phyloP scores from a whole-genome alignment of 2,329 filamentous ascomycete genomes.

The Beauveria pseudobassiana region DNA sequence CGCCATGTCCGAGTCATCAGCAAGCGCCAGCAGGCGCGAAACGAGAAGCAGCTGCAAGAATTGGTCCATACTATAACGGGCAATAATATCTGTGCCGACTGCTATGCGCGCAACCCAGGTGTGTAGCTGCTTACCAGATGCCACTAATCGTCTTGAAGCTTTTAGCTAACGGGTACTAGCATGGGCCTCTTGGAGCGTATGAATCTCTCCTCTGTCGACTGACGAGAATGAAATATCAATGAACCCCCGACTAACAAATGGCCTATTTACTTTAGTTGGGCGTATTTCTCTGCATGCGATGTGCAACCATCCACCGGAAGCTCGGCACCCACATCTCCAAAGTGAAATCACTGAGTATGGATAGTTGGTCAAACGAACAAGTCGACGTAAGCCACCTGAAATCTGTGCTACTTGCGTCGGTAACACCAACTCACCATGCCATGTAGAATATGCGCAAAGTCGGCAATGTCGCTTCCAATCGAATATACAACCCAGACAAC shows the following conservation, averaged over 20 bases:
- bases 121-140: constrained; percentile 23
- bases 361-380: constrained; percentile 92
- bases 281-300: constrained; percentile 96
- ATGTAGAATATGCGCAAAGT: constrained; percentile 84
- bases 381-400: constrained; percentile 64
- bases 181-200: constrained; percentile 95
- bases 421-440: constrained; percentile 1
- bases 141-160: neutral
- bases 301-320: constrained; percentile 90
- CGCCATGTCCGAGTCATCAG: constrained; percentile 66
- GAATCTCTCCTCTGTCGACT: constrained; percentile 25
- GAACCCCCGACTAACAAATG: constrained; percentile 14
- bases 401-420: neutral
- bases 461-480: constrained; percentile 81
- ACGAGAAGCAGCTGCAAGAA: constrained; percentile 86
- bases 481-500: constrained; percentile 80
- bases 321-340: constrained; percentile 97
- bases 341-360: constrained; percentile 98
- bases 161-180: constrained; percentile 41
- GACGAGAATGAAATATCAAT: no score
- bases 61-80: constrained; percentile 75
- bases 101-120: constrained; percentile 87
- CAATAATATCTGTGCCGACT: constrained; percentile 93
- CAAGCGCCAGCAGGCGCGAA: constrained; percentile 96
- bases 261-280: constrained; percentile 57